Percentiles rank a stretch among this genome's conserved stretches.
Evolutionary conservation across 352 stramenopile genomes (phyloP).

Genomic region (Thalassiosira livingstoniorum): DNA sequence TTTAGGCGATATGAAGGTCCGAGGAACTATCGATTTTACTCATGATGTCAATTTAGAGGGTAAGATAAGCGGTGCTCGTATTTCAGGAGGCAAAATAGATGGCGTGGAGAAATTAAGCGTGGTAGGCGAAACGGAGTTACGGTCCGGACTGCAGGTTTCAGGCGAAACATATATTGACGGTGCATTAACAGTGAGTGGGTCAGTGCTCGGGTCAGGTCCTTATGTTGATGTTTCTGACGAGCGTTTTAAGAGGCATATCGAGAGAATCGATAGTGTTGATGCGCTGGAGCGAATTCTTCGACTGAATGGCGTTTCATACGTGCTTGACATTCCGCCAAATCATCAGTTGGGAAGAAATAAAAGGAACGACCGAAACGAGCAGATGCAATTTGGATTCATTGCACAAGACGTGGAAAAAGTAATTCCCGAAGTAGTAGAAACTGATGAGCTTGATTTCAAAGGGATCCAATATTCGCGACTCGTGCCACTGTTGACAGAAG

Average conservation of each 20-base stretch:
- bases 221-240: constrained; percentile 91
- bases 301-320: constrained; percentile 81
- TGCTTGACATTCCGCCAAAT: constrained; percentile 48
- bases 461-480: constrained; percentile 90
- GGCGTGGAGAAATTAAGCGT: constrained; percentile 35
- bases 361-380: constrained; percentile 63
- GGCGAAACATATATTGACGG: constrained; percentile 88
- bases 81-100: constrained; percentile 47
- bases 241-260: constrained; percentile 89
- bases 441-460: constrained; percentile 85
- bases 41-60: constrained; percentile 13
- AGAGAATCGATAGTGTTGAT: constrained; percentile 67
- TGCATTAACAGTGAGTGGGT: constrained; percentile 88
- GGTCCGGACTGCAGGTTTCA: constrained; percentile 88
- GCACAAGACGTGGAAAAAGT: constrained; percentile 89
- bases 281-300: constrained; percentile 73
- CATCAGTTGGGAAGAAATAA: constrained; percentile 28
- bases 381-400: constrained; percentile 90
- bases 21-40: constrained; percentile 41
- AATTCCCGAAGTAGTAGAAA: constrained; percentile 87
- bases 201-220: constrained; percentile 90
- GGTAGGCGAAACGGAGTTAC: constrained; percentile 62
- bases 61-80: constrained; percentile 32
- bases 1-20: constrained; percentile 44
- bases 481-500: constrained; percentile 88